Base-by-base conservation (phyloP, 441 rosid genomes). In the Arabidopsis lyrata region DNA sequence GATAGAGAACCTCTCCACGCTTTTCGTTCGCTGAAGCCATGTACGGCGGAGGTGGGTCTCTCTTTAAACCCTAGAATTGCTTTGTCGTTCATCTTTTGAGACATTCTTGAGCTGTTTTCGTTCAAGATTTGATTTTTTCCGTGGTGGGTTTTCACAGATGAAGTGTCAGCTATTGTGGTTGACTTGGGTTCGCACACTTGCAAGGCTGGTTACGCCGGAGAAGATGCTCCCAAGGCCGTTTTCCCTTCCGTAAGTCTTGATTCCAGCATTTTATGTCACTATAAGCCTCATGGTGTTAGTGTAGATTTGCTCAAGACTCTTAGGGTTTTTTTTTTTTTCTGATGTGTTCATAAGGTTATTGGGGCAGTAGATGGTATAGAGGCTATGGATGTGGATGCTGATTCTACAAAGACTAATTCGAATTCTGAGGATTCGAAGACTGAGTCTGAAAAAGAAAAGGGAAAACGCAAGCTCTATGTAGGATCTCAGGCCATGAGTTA, bases 191-290 rank as follows among this genome's bases (percentile, higher is more conserved):
- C 97, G 24, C 98, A 93, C 84, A 93, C 98, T 77, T 96, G 98
- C 83, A 96, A 96, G 70, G 99, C 99, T 63, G 99, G 99, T 62
- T 96, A 93, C 76, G 99, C 99, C 3, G 99, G 98, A 5, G 99
- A 96, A 83, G 99, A 96, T 86, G 97, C 97, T 77, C 99, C 99
- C 38, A 96, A 96, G 76, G 99, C 99, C 36, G 99, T 96, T 4
- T 96, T 96, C 52, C 98, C 99, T 68, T 92, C 99, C 47, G 98
- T 93, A 74, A 88, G 93, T 35, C 24, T 35, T 47, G 32, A 44
- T 72, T 52, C 38, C 18, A 45, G 39, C 80, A 56, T 59, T 66
- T 65, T 27, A 7, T 35, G 61, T 70, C 55, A 5, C 56, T 29
- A 15, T 36, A 9, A 61, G 65, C 66, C 35, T 47, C 32, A 7